Conservation (phyloP, 2,329 filamentous ascomycete genomes). For the Teratosphaeria gauchensis region DNA sequence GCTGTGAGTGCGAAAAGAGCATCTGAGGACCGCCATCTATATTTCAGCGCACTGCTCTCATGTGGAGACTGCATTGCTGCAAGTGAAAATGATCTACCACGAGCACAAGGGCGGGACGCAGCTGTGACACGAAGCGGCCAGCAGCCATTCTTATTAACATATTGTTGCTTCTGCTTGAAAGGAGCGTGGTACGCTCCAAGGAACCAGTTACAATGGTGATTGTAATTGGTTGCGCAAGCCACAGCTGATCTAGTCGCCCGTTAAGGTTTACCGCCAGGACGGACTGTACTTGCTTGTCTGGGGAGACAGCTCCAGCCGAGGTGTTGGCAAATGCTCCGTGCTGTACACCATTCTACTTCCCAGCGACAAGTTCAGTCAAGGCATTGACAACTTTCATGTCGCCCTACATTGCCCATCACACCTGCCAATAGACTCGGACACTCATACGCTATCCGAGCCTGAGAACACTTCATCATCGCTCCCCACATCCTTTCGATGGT, state of each 20-base stretch:
- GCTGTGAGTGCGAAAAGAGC: background rate
- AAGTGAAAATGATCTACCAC: background rate
- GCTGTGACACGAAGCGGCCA: background rate
- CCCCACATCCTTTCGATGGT: slow-evolving; percentile 32
- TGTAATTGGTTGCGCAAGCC: background rate
- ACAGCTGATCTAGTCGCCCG: background rate
- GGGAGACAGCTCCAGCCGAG: background rate
- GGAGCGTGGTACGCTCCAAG: background rate
- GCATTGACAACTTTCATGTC: slow-evolving; percentile 16
- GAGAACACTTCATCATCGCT: slow-evolving; percentile 26
- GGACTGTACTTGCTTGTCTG: background rate
- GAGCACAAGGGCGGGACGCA: background rate
- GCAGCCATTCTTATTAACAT: background rate
- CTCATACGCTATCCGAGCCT: slow-evolving; percentile 11
- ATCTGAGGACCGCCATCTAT: background rate
- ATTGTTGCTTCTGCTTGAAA: background rate
- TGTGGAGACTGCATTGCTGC: background rate
- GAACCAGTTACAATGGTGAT: background rate
- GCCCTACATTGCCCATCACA: slow-evolving; percentile 8
- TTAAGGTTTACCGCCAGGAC: background rate
- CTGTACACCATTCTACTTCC: too few species aligned
- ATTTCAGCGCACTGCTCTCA: background rate
- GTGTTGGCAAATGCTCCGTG: too few species aligned
- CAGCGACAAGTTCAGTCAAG: slow-evolving; percentile 6
- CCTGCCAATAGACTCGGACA: slow-evolving; percentile 18